Base-by-base conservation (phyloP, 75 land plant genomes). In the Sequoia sempervirens region DNA sequence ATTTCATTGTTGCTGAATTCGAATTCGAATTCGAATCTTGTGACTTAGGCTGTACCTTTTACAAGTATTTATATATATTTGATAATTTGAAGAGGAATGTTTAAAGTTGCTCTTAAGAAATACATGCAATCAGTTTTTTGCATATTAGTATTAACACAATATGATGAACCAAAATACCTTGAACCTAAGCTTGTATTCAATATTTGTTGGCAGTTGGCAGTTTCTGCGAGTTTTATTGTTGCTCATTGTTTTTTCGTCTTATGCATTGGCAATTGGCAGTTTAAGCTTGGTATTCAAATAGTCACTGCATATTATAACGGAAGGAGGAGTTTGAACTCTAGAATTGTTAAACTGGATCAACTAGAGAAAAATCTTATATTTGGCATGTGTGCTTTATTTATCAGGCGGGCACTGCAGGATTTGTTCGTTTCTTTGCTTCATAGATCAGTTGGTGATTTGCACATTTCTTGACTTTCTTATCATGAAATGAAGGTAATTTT, bases 321-420 rank as follows among this genome's bases (percentile, higher is more conserved):
- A 28, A 75, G 32, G 69, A 43, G 5, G 12, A 26, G n/a, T 36
- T 50, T 83, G 38, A 12, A 26, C 15, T 36, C 47, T 70, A 7
- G n/a, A 37, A 37, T 30, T 15, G 13, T 23, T 50, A 3, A 79
- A 9, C 17, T 41, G 36, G 38, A 12, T 40, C 3, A 75, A 45
- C 23, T 46, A 37, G 34, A 54, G 12, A 40, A 26, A 26, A 4
- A 23, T 37, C 80, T 72, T n/a, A 50, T 17, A 47, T 36, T 83
- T 69, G 28, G 36, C 52, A 80, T 45, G 5, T 61, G 20, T 18
- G 41, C 46, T 70, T 76, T 13, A 47, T 79, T 75, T 81, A 50
- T n/a, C 84, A 95, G 97, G 91, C 91, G 87, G 83, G 92, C 94
- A n/a, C 86, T 95, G 3, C 80, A 88, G 83, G 85, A 91, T 41